These are phyloP conservation scores for Diddensiella caesifluorescens DNA, from an alignment of 805 yeast genomes.

Conservation along the genomic window DNA sequence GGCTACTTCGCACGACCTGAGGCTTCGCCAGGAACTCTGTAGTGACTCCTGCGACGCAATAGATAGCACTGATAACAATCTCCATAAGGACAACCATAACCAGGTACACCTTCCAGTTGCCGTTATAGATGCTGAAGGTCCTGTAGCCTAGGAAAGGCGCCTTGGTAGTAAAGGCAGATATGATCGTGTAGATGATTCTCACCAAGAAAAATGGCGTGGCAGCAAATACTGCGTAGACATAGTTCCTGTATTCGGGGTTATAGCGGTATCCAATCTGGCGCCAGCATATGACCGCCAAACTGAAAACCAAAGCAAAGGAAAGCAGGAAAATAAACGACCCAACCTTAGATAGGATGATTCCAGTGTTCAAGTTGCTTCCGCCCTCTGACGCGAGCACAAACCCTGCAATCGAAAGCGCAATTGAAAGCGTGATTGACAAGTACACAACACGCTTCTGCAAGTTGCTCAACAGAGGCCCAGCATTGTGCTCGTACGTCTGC, in stretches of 20 bases:
- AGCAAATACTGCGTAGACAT: slow-evolving; percentile 5
- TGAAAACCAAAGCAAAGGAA: slow-evolving; percentile 4
- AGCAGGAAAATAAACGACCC: slow-evolving; percentile 7
- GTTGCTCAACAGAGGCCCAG: too few species aligned
- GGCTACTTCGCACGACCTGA: too few species aligned
- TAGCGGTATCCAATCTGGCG: slow-evolving; percentile 2
- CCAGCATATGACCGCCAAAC: slow-evolving; percentile 6
- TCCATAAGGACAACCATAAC: slow-evolving; percentile 77
- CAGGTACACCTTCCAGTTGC: slow-evolving; percentile 56
- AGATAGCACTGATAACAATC: slow-evolving; percentile 56
- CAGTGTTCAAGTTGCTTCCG: not conserved
- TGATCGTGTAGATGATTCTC: slow-evolving; percentile 9
- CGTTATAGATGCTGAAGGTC: slow-evolving; percentile 15
- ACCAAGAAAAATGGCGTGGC: slow-evolving; percentile 15
- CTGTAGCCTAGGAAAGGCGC: slow-evolving; percentile 5
- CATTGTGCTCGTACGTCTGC: slow-evolving; percentile 1
- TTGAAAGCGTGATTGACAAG: slow-evolving; percentile 6
- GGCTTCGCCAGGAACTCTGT: too few species aligned
- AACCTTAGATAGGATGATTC: slow-evolving; percentile 6
- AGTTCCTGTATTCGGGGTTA: slow-evolving; percentile 5
- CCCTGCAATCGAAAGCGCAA: slow-evolving; percentile 13
- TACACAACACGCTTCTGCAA: slow-evolving; percentile 9
- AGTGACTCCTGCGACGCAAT: slow-evolving; percentile 11
- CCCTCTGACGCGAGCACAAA: slow-evolving; percentile 4
- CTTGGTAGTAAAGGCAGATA: slow-evolving; percentile 11